Evolutionary conservation across 805 yeast species (phyloP).

Genomic region (Metschnikowia peoriensis): DNA sequence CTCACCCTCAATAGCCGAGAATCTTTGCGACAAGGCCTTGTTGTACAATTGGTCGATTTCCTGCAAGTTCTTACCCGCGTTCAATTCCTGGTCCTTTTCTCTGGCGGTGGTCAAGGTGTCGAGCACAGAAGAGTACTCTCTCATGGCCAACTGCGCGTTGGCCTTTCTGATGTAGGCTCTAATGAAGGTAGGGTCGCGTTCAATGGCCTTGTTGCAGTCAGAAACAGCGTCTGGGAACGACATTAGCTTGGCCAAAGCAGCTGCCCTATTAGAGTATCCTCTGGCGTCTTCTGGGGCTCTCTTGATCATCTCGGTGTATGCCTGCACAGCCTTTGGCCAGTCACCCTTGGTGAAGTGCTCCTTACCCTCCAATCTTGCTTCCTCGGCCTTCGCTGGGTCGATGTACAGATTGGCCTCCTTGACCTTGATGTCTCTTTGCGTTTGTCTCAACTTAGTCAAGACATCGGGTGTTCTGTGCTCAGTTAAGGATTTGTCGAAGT

Average conservation of each 20-base stretch:
- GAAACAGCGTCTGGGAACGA: slow-evolving; percentile 95
- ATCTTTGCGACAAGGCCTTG: slow-evolving; percentile 78
- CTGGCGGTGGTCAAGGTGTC: slow-evolving; percentile 82
- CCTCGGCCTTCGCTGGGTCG: slow-evolving; percentile 91
- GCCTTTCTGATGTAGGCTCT: slow-evolving; percentile 98
- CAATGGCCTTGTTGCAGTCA: slow-evolving; percentile 89
- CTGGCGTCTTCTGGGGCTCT: slow-evolving; percentile 97
- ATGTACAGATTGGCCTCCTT: slow-evolving; percentile 76
- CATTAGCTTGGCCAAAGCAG: slow-evolving; percentile 89
- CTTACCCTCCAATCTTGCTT: slow-evolving; percentile 90
- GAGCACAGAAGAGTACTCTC: slow-evolving; percentile 76
- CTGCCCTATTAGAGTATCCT: slow-evolving; percentile 98
- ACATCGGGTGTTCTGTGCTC: slow-evolving; percentile 97
- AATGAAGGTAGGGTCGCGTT: slow-evolving; percentile 81
- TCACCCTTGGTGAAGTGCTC: slow-evolving; percentile 85
- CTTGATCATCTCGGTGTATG: slow-evolving; percentile 93
- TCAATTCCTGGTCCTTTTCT: slow-evolving; percentile 63
- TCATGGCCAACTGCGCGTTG: slow-evolving; percentile 85
- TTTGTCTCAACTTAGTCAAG: slow-evolving; percentile 76
- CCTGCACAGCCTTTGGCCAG: slow-evolving; percentile 95
- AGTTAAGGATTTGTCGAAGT: slow-evolving; percentile 86
- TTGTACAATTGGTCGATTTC: slow-evolving; percentile 82
- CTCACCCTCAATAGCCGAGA: slow-evolving; percentile 80
- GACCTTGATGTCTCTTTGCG: slow-evolving; percentile 82
- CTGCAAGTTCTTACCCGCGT: slow-evolving; percentile 51